Conservation (phyloP, 805 yeast genomes). For the Saccharomycopsis oosterbeekiorum region DNA sequence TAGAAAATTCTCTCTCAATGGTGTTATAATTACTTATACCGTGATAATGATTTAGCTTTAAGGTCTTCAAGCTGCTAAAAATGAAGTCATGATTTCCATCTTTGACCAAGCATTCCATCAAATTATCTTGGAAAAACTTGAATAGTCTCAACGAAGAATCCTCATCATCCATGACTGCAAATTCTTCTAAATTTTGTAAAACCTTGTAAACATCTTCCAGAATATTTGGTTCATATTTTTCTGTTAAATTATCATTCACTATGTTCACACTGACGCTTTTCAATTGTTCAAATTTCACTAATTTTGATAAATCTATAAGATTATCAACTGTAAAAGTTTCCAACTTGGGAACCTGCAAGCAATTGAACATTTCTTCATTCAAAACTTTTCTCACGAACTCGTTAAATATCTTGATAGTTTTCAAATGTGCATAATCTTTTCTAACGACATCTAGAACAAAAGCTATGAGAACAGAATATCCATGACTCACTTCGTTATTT, state of each 20-base stretch:
- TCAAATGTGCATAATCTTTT: slow-evolving; percentile 10
- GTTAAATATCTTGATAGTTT: slow-evolving; percentile 16
- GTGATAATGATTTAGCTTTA: slow-evolving; percentile 38
- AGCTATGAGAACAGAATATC: slow-evolving; percentile 28
- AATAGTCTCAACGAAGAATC: slow-evolving; percentile 30
- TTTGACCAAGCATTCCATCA: slow-evolving; percentile 2
- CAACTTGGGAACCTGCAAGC: slow-evolving; percentile 18
- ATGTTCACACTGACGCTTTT: slow-evolving; percentile 26
- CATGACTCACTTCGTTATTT: slow-evolving; percentile 25
- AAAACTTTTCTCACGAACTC: slow-evolving; percentile 1
- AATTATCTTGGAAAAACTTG: slow-evolving; percentile 22
- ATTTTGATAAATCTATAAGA: neutral
- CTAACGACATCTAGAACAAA: slow-evolving; percentile 7
- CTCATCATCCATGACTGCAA: slow-evolving; percentile 28
- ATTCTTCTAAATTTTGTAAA: slow-evolving; percentile 19
- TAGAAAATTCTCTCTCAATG: slow-evolving; percentile 25
- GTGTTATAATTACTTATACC: slow-evolving; percentile 34
- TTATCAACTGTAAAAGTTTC: slow-evolving; percentile 19
- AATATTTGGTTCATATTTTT: slow-evolving; percentile 12
- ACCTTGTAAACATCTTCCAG: neutral
- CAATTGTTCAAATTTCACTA: slow-evolving; percentile 9
- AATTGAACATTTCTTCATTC: slow-evolving; percentile 9
- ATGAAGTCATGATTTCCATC: neutral
- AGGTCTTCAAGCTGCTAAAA: slow-evolving; percentile 21
- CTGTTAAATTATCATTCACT: slow-evolving; percentile 27